Percentiles rank a stretch among this genome's conserved stretches.
Evolutionary conservation across 2,329 filamentous ascomycete species (phyloP).

Genomic region (Aspergillus pseudotamarii): DNA sequence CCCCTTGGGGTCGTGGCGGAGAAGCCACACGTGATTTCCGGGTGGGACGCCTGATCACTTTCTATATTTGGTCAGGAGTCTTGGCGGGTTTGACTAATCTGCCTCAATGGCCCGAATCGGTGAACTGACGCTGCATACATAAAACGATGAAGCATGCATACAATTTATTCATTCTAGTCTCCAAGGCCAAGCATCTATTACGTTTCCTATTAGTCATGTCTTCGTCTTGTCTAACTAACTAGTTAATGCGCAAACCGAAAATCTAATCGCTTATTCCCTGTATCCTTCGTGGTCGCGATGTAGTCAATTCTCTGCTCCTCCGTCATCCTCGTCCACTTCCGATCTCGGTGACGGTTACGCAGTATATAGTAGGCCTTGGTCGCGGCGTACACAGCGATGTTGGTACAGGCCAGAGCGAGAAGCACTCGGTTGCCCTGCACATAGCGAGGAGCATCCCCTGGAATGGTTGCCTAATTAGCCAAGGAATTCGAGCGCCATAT

Average conservation of each 20-base stretch:
- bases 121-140: not conserved
- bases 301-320: slow-evolving; percentile 33
- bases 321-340: slow-evolving; percentile 35
- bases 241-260: slow-evolving; percentile 38
- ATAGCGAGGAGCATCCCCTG: slow-evolving; percentile 49
- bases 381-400: slow-evolving; percentile 30
- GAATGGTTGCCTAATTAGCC: slow-evolving; percentile 7
- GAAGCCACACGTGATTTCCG: not conserved
- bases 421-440: slow-evolving; percentile 45
- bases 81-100: slow-evolving; percentile 3
- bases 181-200: slow-evolving; percentile 1
- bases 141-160: not conserved
- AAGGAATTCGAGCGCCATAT: slow-evolving; percentile 1
- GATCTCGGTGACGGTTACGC: slow-evolving; percentile 32
- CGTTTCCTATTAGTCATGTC: slow-evolving; percentile 1
- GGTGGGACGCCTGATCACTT: not conserved
- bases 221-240: not conserved
- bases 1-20: not conserved
- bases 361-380: slow-evolving; percentile 37
- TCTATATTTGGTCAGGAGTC: not conserved
- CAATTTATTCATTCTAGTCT: not conserved
- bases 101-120: not conserved
- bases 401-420: slow-evolving; percentile 25
- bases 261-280: slow-evolving; percentile 39
- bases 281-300: slow-evolving; percentile 32